Evolutionary conservation across 371 early-diverging fungal species (phyloP).

Genomic region (Syncephalastrum contaminatum): DNA sequence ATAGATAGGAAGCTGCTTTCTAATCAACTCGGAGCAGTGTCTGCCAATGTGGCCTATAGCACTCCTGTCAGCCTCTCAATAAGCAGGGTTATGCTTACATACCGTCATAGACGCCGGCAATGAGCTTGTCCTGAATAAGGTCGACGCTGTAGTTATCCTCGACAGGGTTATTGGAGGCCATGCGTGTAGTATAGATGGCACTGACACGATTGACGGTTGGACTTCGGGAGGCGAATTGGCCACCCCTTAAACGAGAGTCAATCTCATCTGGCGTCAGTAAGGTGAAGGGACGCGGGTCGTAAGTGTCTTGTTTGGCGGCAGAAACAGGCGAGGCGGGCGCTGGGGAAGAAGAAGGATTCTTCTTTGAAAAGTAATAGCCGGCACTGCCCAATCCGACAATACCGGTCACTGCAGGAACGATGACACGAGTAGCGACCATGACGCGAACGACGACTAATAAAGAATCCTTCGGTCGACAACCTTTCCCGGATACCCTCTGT

Average conservation of each 20-base stretch:
- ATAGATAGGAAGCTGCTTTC: constrained; percentile 41
- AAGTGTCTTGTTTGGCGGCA: not conserved
- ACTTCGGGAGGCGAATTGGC: constrained; percentile 25
- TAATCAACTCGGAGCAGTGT: constrained; percentile 36
- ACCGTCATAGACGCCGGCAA: constrained; percentile 56
- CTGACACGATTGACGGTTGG: constrained; percentile 19
- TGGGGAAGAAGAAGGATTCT: no score
- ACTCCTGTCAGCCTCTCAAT: not conserved
- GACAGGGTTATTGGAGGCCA: constrained; percentile 45
- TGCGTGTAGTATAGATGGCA: constrained; percentile 36
- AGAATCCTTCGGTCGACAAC: no score
- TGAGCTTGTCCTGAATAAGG: constrained; percentile 24
- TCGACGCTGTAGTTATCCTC: constrained; percentile 48
- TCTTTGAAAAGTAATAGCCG: no score
- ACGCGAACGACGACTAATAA: no score
- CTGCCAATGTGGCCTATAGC: constrained; percentile 45
- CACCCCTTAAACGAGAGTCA: constrained; percentile 26
- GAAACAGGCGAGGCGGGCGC: no score
- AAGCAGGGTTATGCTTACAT: constrained; percentile 3
- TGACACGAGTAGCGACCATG: no score
- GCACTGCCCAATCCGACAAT: no score
- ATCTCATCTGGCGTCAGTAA: constrained; percentile 29
- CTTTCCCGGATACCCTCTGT: no score
- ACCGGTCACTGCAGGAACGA: no score
- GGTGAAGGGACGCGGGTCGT: constrained; percentile 36